These are phyloP conservation scores for Emericellopsis terricola DNA, from an alignment of 495 filamentous ascomycete genomes.

Conservation along the genomic window DNA sequence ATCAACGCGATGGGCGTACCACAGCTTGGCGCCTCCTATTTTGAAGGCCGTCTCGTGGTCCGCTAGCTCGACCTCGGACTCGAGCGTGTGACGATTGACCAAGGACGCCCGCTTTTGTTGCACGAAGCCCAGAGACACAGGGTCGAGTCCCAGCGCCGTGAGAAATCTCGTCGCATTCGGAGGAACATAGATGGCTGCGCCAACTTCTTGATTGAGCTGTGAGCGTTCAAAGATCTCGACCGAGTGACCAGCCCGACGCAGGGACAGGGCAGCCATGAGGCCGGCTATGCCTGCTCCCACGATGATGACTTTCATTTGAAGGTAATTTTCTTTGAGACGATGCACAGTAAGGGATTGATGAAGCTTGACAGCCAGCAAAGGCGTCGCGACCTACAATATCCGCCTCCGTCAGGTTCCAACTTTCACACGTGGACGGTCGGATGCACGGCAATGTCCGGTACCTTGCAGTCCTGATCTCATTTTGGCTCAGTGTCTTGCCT, in stretches of 20 bases:
- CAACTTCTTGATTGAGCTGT: constrained; percentile 26
- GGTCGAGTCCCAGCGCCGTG: constrained; percentile 19
- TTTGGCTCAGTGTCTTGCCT: no score
- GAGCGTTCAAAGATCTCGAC: constrained; percentile 31
- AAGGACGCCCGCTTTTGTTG: not conserved
- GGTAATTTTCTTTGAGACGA: no score
- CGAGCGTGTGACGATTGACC: not conserved
- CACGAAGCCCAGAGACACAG: constrained; percentile 7
- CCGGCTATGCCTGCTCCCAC: constrained; percentile 31
- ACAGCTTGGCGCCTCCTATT: constrained; percentile 7
- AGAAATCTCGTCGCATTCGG: constrained; percentile 28
- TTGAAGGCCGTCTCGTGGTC: not conserved
- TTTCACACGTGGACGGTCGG: no score
- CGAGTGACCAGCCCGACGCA: constrained; percentile 24
- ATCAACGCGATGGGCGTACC: constrained; percentile 14
- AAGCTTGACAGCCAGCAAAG: no score
- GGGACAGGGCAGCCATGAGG: constrained; percentile 25
- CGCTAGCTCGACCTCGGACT: not conserved
- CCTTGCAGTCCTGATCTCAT: no score
- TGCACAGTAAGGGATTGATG: no score
- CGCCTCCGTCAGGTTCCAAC: no score
- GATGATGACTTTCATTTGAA: not conserved
- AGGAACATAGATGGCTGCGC: constrained; percentile 26
- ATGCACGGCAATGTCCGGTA: no score
- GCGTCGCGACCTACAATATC: no score